These are phyloP conservation scores for Trichoderma breve DNA, from an alignment of 2,329 filamentous ascomycete species.

Conservation along the genomic window DNA sequence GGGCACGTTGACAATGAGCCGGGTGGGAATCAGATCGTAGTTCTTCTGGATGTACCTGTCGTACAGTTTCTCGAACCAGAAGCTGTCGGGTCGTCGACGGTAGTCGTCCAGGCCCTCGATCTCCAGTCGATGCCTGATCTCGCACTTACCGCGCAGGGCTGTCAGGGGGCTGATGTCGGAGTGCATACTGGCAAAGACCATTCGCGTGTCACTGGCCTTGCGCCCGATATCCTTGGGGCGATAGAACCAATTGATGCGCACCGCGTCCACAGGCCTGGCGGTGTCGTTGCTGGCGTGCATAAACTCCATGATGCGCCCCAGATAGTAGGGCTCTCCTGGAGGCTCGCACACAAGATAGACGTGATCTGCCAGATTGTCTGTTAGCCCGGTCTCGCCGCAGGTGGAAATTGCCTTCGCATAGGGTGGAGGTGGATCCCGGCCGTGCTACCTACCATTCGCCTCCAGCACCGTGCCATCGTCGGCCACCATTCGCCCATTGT, in stretches of 20 bases:
- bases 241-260: slow-evolving; percentile 98
- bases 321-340: slow-evolving; percentile 94
- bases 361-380: slow-evolving; percentile 54
- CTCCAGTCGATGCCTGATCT: slow-evolving; percentile 83
- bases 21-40: slow-evolving; percentile 93
- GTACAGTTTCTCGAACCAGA: slow-evolving; percentile 97
- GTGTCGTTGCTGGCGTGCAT: slow-evolving; percentile 75
- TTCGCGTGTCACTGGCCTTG: slow-evolving; percentile 83
- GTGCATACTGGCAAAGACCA: slow-evolving; percentile 97
- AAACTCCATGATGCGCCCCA: slow-evolving; percentile 98
- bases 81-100: slow-evolving; percentile 79
- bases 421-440: slow-evolving; percentile 20
- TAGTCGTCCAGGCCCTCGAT: slow-evolving; percentile 80
- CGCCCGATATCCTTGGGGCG: slow-evolving; percentile 93
- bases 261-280: slow-evolving; percentile 72
- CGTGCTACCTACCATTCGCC: slow-evolving; percentile 82
- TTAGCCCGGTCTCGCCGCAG: slow-evolving; percentile 28
- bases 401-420: slow-evolving; percentile 21
- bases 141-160: slow-evolving; percentile 88
- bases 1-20: slow-evolving; percentile 92
- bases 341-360: slow-evolving; percentile 97
- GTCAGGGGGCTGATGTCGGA: slow-evolving; percentile 93
- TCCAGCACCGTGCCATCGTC: slow-evolving; percentile 85
- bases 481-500: slow-evolving; percentile 75
- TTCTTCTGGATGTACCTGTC: slow-evolving; percentile 98